These are phyloP conservation scores for Cytospora piceae DNA, from an alignment of 2,329 filamentous ascomycete species.

Conservation along the genomic window DNA sequence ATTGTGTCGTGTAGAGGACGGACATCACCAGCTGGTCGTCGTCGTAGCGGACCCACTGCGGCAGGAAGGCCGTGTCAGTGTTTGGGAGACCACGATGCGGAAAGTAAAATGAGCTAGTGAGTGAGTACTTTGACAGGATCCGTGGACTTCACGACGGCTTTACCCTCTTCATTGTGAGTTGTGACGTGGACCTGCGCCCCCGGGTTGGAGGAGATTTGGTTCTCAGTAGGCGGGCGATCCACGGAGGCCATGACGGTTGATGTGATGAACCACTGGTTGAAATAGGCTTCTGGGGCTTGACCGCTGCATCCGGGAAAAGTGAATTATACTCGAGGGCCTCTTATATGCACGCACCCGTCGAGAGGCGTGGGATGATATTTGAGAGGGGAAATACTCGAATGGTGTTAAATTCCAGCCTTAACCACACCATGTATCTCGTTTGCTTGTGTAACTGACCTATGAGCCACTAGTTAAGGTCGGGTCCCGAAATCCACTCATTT, in stretches of 20 bases:
- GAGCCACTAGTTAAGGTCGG: not conserved
- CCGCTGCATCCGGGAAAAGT: no score
- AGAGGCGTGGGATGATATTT: not conserved
- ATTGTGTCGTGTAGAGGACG: constrained; percentile 29
- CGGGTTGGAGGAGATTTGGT: constrained; percentile 25
- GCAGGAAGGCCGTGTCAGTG: not conserved
- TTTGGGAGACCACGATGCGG: not conserved
- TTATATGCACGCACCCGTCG: not conserved
- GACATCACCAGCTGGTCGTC: constrained; percentile 30
- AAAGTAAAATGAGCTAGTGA: not conserved
- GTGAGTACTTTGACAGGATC: constrained; percentile 26
- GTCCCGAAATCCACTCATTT: not conserved
- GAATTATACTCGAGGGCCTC: not conserved
- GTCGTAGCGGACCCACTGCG: constrained; percentile 26
- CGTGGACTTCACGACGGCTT: constrained; percentile 26
- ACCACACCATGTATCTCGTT: no score
- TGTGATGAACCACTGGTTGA: constrained; percentile 35
- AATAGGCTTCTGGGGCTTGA: not conserved
- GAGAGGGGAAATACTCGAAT: not conserved
- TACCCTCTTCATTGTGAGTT: constrained; percentile 26
- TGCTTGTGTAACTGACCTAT: not conserved
- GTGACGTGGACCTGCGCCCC: constrained; percentile 26
- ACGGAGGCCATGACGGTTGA: constrained; percentile 37
- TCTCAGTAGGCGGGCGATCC: constrained; percentile 31
- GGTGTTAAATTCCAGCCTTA: no score